phyloP scores from a whole-genome alignment of 805 yeast genomes.

The Lipomyces starkeyi region DNA sequence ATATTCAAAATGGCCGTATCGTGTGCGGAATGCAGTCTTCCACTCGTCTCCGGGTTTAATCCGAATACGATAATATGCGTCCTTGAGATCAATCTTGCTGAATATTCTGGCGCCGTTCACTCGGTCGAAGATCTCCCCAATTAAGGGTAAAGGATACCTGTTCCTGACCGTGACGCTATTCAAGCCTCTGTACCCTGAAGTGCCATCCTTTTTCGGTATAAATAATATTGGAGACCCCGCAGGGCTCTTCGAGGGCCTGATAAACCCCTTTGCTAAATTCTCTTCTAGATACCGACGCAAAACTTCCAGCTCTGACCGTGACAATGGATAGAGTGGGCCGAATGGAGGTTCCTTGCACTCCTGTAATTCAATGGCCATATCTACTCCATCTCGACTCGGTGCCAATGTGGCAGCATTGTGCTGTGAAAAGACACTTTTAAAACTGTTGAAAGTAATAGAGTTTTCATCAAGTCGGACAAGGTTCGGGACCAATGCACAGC shows the following conservation, averaged over 20 bases:
- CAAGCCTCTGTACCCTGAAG: constrained; percentile 32
- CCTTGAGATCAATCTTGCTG: constrained; percentile 37
- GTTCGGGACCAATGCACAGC: too few relatives aligned
- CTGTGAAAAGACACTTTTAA: too few relatives aligned
- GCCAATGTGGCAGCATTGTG: too few relatives aligned
- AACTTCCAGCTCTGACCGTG: too few relatives aligned
- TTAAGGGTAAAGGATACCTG: constrained; percentile 36
- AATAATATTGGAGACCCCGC: constrained; percentile 33
- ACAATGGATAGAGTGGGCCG: too few relatives aligned
- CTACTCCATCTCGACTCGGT: too few relatives aligned
- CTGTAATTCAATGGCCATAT: too few relatives aligned
- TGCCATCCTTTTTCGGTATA: constrained; percentile 38
- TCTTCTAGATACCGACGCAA: not conserved
- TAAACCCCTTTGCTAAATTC: constrained; percentile 4
- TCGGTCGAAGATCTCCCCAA: constrained; percentile 23
- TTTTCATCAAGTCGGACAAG: too few relatives aligned
- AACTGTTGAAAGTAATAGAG: too few relatives aligned
- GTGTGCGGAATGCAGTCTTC: constrained; percentile 35
- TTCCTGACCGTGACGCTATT: constrained; percentile 36
- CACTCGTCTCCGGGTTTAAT: constrained; percentile 10
- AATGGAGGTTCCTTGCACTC: too few relatives aligned
- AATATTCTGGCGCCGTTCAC: constrained; percentile 29
- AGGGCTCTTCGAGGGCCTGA: constrained; percentile 22
- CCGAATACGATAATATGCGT: constrained; percentile 26
- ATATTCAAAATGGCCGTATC: constrained; percentile 40